Percentiles rank a stretch among this genome's conserved stretches.
Conservation (phyloP, 2,329 filamentous ascomycete genomes). For the Dothistroma septosporum region DNA sequence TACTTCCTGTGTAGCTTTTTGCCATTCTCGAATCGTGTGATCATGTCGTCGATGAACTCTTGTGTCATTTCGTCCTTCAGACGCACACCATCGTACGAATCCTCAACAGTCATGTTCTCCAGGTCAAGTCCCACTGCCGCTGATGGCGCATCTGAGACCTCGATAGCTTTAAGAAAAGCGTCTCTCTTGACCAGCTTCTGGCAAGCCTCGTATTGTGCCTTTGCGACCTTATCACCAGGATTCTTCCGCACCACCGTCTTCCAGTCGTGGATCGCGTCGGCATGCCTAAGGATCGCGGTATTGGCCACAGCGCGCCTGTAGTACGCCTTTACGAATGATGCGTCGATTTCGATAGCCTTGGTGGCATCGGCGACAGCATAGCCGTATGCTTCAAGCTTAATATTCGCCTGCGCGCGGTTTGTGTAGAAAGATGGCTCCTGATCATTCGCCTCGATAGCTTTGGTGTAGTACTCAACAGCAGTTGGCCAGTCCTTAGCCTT, state of each 20-base stretch:
- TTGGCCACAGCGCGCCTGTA: slow-evolving; percentile 90
- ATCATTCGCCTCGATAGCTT: slow-evolving; percentile 75
- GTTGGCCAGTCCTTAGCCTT: slow-evolving; percentile 77
- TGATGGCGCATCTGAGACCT: slow-evolving; percentile 85
- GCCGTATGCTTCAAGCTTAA: slow-evolving; percentile 92
- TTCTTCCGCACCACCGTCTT: slow-evolving; percentile 84
- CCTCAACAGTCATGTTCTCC: slow-evolving; percentile 76
- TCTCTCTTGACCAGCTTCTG: slow-evolving; percentile 90
- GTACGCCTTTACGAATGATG: slow-evolving; percentile 88
- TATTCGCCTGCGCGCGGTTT: slow-evolving; percentile 91
- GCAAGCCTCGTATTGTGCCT: slow-evolving; percentile 85
- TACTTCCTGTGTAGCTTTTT: slow-evolving; percentile 97
- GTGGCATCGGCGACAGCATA: slow-evolving; percentile 88
- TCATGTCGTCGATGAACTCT: slow-evolving; percentile 98
- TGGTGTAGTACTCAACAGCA: slow-evolving; percentile 70
- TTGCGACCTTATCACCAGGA: slow-evolving; percentile 83
- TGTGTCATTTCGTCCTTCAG: slow-evolving; percentile 83
- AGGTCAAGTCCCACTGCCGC: slow-evolving; percentile 87
- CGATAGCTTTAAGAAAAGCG: slow-evolving; percentile 92
- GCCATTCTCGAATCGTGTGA: slow-evolving; percentile 87
- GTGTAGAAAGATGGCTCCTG: slow-evolving; percentile 86
- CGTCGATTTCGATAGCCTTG: slow-evolving; percentile 85
- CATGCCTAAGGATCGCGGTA: slow-evolving; percentile 82
- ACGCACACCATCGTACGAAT: slow-evolving; percentile 76
- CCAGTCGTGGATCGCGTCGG: slow-evolving; percentile 87